A percentile compares a stretch with the other conserved stretches of the same genome.
Conservation (phyloP, 164 flowering plant genomes). For the Macadamia integrifolia region DNA sequence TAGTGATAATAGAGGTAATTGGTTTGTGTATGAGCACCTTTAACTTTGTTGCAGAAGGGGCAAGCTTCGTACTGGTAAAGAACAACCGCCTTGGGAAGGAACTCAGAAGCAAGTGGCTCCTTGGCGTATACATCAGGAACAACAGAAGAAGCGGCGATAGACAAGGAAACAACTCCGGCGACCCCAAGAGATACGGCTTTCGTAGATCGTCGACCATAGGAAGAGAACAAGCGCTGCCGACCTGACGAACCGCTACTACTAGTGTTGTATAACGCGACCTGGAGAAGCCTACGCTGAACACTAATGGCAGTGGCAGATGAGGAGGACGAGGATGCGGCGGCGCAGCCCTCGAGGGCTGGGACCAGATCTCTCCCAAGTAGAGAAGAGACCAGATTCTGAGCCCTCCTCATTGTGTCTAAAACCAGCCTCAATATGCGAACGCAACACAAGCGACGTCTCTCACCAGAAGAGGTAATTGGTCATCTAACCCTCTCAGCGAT, state of each 20-base stretch:
- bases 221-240: not conserved
- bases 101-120: constrained; percentile 34
- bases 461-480: too few relatives aligned
- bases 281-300: constrained; percentile 17
- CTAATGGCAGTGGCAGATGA: constrained; percentile 8
- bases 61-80: constrained; percentile 98
- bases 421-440: too few relatives aligned
- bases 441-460: too few relatives aligned
- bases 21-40: constrained; percentile 34
- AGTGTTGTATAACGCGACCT: constrained; percentile 17
- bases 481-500: too few relatives aligned
- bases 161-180: constrained; percentile 46
- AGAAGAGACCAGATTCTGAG: constrained; percentile 4
- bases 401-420: constrained; percentile 6
- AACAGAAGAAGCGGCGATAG: constrained; percentile 41
- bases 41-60: constrained; percentile 96
- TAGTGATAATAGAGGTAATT: too few relatives aligned
- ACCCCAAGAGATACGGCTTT: constrained; percentile 12
- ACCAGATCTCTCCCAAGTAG: not conserved
- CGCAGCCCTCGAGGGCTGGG: not conserved
- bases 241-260: constrained; percentile 7
- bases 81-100: constrained; percentile 62
- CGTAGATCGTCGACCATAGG: not conserved
- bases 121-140: constrained; percentile 48
- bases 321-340: not conserved